Conservation (phyloP, 371 early-diverging fungal genomes). For the Mortierella sp. region DNA sequence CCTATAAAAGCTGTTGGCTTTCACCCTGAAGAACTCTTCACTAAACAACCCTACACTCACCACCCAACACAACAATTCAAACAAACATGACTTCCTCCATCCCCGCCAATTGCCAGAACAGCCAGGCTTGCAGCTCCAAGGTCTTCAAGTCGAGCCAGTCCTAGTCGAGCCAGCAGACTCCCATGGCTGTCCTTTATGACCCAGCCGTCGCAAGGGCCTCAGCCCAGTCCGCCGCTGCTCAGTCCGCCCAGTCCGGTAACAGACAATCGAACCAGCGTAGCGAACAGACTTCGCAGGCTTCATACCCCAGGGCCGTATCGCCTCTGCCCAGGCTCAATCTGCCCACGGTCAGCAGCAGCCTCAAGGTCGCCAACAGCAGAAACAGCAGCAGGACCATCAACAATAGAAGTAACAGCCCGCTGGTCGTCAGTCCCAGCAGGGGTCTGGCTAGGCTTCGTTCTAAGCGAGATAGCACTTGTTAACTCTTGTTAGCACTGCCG, state of each 20-base stretch:
- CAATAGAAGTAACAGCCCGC: not conserved
- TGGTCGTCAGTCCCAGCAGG: not conserved
- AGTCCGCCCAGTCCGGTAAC: not conserved
- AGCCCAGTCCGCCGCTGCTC: not conserved
- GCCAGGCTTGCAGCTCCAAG: not conserved
- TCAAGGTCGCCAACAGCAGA: not conserved
- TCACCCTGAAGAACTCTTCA: not conserved
- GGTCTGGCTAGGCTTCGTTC: not conserved
- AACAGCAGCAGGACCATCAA: conserved; percentile 6
- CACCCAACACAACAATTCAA: not conserved
- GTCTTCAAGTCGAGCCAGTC: not conserved
- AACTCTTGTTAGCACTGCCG: not conserved
- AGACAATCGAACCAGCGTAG: not conserved
- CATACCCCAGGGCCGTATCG: conserved; percentile 6
- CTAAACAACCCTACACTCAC: not conserved
- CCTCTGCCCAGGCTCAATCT: conserved; percentile 6
- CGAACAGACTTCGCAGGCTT: conserved; percentile 1
- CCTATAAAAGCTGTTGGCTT: not conserved
- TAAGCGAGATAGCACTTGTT: not conserved
- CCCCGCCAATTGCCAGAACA: not conserved
- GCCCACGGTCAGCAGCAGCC: not conserved
- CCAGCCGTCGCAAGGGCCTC: not conserved
- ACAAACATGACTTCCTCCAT: not conserved
- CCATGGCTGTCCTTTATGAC: not conserved
- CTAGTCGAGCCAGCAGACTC: not conserved